phyloP scores from a whole-genome alignment of 306 rosid species.

The Hippophae rhamnoides region DNA sequence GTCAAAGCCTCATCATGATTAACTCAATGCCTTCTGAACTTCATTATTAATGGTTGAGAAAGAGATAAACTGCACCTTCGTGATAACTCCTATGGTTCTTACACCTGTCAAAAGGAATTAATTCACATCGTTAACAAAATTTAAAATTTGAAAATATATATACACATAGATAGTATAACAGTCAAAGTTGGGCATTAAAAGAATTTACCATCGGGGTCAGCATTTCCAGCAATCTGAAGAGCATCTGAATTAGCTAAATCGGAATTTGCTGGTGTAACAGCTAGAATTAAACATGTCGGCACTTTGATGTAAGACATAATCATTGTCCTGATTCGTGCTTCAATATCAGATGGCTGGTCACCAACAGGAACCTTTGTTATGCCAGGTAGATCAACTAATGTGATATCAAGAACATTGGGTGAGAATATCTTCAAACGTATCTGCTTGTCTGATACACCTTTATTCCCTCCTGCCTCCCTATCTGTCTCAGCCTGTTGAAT shows the following conservation, averaged over 20 bases:
- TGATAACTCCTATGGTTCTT: slow-evolving; percentile 89
- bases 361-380: slow-evolving; percentile 98
- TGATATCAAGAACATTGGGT: slow-evolving; percentile 94
- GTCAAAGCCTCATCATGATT: slow-evolving; percentile 26
- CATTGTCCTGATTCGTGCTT: slow-evolving; percentile 94
- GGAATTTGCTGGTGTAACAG: slow-evolving; percentile 96
- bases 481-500: slow-evolving; percentile 79
- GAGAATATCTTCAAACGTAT: slow-evolving; percentile 94
- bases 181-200: not conserved
- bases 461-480: slow-evolving; percentile 92
- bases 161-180: not conserved
- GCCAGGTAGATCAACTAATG: slow-evolving; percentile 96
- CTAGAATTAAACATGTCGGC: slow-evolving; percentile 80
- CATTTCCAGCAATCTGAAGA: slow-evolving; percentile 96
- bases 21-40: not conserved
- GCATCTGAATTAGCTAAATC: slow-evolving; percentile 99
- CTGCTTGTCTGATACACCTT: slow-evolving; percentile 98
- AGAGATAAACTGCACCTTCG: slow-evolving; percentile 53
- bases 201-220: slow-evolving; percentile 91
- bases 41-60: not conserved
- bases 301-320: slow-evolving; percentile 90
- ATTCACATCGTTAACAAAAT: slow-evolving; percentile 10
- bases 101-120: slow-evolving; percentile 50
- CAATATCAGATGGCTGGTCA: slow-evolving; percentile 95
- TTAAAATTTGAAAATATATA: slow-evolving; percentile 11